phyloP scores from a whole-genome alignment of 1,139 yeast species.

The Candida pseudocylindracea region DNA sequence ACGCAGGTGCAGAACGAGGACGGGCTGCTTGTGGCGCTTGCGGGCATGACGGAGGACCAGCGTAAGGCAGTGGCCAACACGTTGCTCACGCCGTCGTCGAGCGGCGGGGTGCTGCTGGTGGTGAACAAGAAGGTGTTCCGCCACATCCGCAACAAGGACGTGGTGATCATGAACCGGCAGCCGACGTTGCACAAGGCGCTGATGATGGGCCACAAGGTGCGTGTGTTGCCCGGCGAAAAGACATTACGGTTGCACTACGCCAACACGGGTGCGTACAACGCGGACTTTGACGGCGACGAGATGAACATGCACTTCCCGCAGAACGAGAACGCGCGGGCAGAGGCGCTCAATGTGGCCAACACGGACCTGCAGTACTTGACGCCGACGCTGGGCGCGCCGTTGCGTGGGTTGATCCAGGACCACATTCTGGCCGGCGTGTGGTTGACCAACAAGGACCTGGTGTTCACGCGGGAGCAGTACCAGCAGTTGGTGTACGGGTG shows the following conservation, averaged over 20 bases:
- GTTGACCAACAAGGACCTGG: constrained; percentile 82
- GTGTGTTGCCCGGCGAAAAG: constrained; percentile 94
- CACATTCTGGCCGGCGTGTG: constrained; percentile 98
- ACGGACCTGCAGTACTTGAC: constrained; percentile 95
- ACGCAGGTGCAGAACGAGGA: constrained; percentile 90
- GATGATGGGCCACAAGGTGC: constrained; percentile 98
- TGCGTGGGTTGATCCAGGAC: constrained; percentile 97
- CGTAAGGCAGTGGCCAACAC: constrained; percentile 94
- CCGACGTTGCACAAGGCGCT: constrained; percentile 98
- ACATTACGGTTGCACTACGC: constrained; percentile 94
- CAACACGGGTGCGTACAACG: constrained; percentile 96
- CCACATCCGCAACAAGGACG: constrained; percentile 87
- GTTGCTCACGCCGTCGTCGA: constrained; percentile 57
- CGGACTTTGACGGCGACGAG: constrained; percentile 99
- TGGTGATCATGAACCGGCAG: constrained; percentile 96
- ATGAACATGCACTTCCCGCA: constrained; percentile 99
- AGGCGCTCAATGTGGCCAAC: constrained; percentile 84
- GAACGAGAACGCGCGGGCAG: constrained; percentile 93
- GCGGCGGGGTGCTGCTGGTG: constrained; percentile 15
- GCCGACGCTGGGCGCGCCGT: constrained; percentile 95
- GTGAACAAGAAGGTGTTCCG: constrained; percentile 83
- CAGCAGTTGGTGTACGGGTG: constrained; percentile 90
- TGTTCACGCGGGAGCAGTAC: constrained; percentile 77
- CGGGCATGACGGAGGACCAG: constrained; percentile 83
- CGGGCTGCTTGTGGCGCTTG: constrained; percentile 65